Percentiles rank a stretch among this genome's conserved stretches.
Evolutionary conservation across 176 grass and related monocot genomes (phyloP).

Genomic region (Saccharum officinarum): DNA sequence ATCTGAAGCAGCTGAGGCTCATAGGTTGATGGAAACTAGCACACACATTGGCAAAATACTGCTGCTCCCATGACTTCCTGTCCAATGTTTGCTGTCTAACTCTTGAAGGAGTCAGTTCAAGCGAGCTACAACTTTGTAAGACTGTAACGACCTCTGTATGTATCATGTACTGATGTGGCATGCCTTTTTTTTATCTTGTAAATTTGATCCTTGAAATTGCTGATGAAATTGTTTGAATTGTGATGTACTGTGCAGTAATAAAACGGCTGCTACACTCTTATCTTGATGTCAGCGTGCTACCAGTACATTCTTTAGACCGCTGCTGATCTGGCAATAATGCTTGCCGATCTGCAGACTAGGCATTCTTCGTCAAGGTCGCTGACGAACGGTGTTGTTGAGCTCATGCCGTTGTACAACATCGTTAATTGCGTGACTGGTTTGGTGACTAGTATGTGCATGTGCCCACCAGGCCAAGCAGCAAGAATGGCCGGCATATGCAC

Average conservation of each 20-base stretch:
- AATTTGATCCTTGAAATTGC: no score
- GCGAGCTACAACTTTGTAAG: not conserved
- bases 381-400: no score
- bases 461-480: no score
- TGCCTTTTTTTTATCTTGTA: not conserved
- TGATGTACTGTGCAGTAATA: not conserved
- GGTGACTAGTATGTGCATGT: no score
- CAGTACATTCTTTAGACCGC: no score
- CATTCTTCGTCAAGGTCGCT: no score
- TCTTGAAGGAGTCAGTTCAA: not conserved
- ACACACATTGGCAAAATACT: constrained; percentile 88
- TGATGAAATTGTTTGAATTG: not conserved
- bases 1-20: constrained; percentile 72
- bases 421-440: no score
- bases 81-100: not conserved
- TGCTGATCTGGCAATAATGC: no score
- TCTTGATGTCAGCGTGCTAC: no score
- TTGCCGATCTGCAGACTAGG: not conserved
- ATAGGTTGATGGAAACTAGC: constrained; percentile 77
- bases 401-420: no score
- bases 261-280: not conserved
- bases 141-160: not conserved
- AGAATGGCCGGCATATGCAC: no score
- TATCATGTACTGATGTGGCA: not conserved
- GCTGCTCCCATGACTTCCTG: constrained; percentile 52